Percentiles rank a stretch among this genome's conserved stretches.
Evolutionary conservation across 192 early-diverging fungal genomes (phyloP).

Genomic region (Lunasporangiospora selenospora): DNA sequence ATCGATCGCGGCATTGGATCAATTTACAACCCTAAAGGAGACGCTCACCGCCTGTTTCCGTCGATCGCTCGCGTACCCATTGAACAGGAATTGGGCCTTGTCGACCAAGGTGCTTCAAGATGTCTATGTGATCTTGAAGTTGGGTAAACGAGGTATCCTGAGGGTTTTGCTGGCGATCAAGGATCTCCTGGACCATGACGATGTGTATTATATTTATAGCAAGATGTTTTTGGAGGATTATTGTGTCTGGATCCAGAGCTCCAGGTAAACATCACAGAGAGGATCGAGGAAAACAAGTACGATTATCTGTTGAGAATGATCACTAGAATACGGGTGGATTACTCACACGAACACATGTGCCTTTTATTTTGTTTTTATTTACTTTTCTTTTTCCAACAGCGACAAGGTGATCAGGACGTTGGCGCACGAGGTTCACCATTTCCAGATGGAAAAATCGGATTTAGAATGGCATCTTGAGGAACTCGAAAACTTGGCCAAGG

Average conservation of each 20-base stretch:
- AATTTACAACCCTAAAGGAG: conserved; percentile 68
- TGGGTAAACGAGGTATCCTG: conserved; percentile 83
- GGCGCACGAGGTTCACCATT: conserved; percentile 80
- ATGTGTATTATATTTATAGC: conserved; percentile 87
- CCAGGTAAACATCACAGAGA: conserved; percentile 64
- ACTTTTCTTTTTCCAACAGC: conserved; percentile 33
- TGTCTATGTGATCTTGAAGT: conserved; percentile 79
- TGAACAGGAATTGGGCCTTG: conserved; percentile 84
- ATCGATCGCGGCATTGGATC: conserved; percentile 81
- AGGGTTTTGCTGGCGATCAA: conserved; percentile 83
- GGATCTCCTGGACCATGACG: conserved; percentile 83
- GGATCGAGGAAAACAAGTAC: not conserved
- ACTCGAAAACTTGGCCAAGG: conserved; percentile 73
- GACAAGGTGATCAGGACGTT: conserved; percentile 78
- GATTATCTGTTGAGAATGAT: not conserved
- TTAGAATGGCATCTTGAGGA: conserved; percentile 83
- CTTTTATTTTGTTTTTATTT: not conserved
- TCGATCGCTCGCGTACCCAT: conserved; percentile 86
- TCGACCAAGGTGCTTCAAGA: conserved; percentile 79
- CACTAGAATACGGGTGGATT: conserved; percentile 5
- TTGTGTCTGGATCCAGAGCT: conserved; percentile 91
- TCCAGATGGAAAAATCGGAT: conserved; percentile 70
- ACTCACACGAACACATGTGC: not conserved
- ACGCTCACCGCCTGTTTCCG: conserved; percentile 71
- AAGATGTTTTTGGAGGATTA: conserved; percentile 94